phyloP scores from a whole-genome alignment of 306 rosid species.

The Parietaria judaica region DNA sequence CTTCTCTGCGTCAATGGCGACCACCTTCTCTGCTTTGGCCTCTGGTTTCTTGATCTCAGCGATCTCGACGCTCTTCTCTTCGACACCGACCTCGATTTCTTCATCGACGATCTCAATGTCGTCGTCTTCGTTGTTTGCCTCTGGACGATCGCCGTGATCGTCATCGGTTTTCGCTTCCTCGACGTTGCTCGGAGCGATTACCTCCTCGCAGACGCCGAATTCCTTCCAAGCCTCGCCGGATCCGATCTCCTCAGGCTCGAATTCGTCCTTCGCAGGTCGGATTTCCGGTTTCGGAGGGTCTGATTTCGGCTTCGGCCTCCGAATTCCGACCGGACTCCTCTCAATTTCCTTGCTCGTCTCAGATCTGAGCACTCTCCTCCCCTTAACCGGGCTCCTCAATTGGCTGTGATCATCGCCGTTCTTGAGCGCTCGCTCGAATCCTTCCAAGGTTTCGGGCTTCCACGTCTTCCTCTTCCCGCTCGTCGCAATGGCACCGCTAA shows the following conservation, averaged over 20 bases:
- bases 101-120: constrained; percentile 18
- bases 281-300: neutral
- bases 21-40: constrained; percentile 10
- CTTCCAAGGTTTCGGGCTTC: constrained; percentile 43
- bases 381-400: constrained; percentile 31
- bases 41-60: constrained; percentile 40
- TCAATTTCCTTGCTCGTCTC: constrained; percentile 32
- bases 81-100: constrained; percentile 33
- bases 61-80: constrained; percentile 42
- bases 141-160: constrained; percentile 21
- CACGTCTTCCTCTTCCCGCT: constrained; percentile 63
- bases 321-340: constrained; percentile 22
- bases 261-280: neutral
- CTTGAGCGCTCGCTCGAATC: constrained; percentile 30
- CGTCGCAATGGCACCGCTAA: constrained; percentile 3
- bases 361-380: constrained; percentile 35
- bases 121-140: constrained; percentile 18
- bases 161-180: constrained; percentile 18
- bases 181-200: constrained; percentile 30
- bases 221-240: constrained; percentile 41
- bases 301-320: neutral
- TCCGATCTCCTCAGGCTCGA: constrained; percentile 15
- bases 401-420: neutral
- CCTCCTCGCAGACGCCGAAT: constrained; percentile 48
- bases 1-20: constrained; percentile 19